phyloP scores from a whole-genome alignment of 805 yeast genomes.

The Candida broadrunensis region DNA sequence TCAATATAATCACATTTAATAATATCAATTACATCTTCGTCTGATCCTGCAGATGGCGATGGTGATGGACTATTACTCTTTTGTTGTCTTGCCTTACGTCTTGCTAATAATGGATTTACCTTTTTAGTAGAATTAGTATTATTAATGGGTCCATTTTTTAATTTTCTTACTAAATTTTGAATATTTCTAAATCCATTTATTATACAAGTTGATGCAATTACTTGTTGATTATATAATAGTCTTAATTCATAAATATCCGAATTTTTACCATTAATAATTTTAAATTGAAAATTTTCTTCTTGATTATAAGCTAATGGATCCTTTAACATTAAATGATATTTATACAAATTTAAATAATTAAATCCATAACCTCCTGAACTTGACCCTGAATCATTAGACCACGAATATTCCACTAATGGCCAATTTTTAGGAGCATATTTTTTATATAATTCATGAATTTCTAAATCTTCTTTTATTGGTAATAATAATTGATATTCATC shows the following conservation, averaged over 20 bases:
- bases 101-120: slow-evolving; percentile 38
- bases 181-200: slow-evolving; percentile 93
- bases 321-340: slow-evolving; percentile 17
- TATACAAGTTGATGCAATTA: slow-evolving; percentile 53
- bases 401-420: slow-evolving; percentile 58
- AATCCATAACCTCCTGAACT: slow-evolving; percentile 88
- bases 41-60: slow-evolving; percentile 2
- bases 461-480: slow-evolving; percentile 5
- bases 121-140: slow-evolving; percentile 12
- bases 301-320: slow-evolving; percentile 12
- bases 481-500: slow-evolving; percentile 32
- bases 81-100: slow-evolving; percentile 40
- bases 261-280: slow-evolving; percentile 63
- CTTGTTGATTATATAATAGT: slow-evolving; percentile 38
- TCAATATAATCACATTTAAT: slow-evolving; percentile 77
- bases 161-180: slow-evolving; percentile 85
- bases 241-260: slow-evolving; percentile 71
- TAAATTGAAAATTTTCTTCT: slow-evolving; percentile 24
- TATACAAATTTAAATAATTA: slow-evolving; percentile 53
- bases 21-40: slow-evolving; percentile 51
- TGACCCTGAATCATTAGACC: slow-evolving; percentile 77
- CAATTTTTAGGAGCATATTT: slow-evolving; percentile 54
- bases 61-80: slow-evolving; percentile 12
- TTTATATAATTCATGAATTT: slow-evolving; percentile 18
- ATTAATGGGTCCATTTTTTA: slow-evolving; percentile 43